These are phyloP conservation scores for Conringia planisiliqua DNA, from an alignment of 345 rosid species.

Conservation along the genomic window DNA sequence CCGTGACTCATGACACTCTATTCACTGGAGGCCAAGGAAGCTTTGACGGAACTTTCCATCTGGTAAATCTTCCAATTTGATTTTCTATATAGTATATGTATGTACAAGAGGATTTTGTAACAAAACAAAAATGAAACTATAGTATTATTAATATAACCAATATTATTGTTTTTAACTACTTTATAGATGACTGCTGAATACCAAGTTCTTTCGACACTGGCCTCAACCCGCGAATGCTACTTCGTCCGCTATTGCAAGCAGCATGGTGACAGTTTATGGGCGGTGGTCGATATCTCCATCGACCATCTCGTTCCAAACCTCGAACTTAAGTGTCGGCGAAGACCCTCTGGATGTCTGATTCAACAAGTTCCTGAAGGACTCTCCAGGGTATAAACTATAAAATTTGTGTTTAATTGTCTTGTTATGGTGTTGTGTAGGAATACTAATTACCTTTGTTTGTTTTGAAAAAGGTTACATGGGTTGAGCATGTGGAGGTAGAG, in stretches of 20 bases:
- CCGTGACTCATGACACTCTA: conserved; percentile 59
- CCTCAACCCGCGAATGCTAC: conserved; percentile 72
- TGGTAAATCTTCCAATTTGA: conserved; percentile 40
- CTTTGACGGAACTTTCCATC: conserved; percentile 72
- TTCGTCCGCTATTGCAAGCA: conserved; percentile 76
- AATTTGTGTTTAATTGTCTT: background rate
- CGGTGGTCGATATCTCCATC: conserved; percentile 89
- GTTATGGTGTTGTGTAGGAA: background rate
- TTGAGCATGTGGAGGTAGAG: conserved; percentile 89
- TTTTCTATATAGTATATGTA: background rate
- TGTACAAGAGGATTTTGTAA: background rate
- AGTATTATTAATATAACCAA: background rate
- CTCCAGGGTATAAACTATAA: conserved; percentile 52
- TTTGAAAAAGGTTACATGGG: conserved; percentile 71
- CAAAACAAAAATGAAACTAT: background rate
- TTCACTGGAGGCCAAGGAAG: conserved; percentile 65
- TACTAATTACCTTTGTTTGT: background rate
- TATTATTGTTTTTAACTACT: background rate
- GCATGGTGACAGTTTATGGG: conserved; percentile 77
- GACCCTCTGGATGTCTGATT: conserved; percentile 90
- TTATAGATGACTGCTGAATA: conserved; percentile 83
- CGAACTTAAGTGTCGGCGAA: conserved; percentile 48
- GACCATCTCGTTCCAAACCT: conserved; percentile 62
- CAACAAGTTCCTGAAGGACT: conserved; percentile 76
- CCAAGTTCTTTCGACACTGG: conserved; percentile 74